phyloP scores from a whole-genome alignment of 164 flowering plant genomes.

The Annona squamosa region DNA sequence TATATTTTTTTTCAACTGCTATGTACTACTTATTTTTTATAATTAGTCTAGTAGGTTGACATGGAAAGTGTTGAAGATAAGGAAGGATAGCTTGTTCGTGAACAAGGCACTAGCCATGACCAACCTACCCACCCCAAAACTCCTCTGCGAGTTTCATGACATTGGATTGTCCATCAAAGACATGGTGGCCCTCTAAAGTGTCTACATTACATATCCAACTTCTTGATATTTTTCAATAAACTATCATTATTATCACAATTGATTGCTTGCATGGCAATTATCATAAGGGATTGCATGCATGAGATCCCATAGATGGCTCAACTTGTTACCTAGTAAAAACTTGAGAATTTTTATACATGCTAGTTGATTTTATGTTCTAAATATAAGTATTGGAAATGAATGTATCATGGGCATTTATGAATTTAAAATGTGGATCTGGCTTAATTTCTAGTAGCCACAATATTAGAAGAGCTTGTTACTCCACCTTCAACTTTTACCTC shows the following conservation, averaged over 20 bases:
- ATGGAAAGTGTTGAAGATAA: slow-evolving; percentile 66
- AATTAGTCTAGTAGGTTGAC: slow-evolving; percentile 72
- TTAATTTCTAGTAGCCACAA: slow-evolving; percentile 59
- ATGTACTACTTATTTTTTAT: neutral
- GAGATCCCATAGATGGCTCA: too few species aligned
- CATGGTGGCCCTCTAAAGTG: slow-evolving; percentile 79
- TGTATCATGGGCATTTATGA: neutral
- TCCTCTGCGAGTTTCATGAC: slow-evolving; percentile 47
- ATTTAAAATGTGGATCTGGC: neutral
- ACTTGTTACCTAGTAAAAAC: too few species aligned
- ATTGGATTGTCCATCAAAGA: slow-evolving; percentile 50
- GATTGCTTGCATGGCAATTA: too few species aligned
- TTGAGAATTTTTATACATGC: too few species aligned
- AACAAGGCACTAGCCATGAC: slow-evolving; percentile 54
- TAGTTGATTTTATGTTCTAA: too few species aligned
- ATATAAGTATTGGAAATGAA: too few species aligned
- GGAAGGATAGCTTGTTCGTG: slow-evolving; percentile 62
- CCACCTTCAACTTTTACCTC: slow-evolving; percentile 46
- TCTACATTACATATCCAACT: neutral
- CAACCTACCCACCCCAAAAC: slow-evolving; percentile 64
- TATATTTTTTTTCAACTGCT: neutral
- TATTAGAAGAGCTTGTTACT: slow-evolving; percentile 70
- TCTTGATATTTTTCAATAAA: neutral
- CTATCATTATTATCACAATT: too few species aligned
- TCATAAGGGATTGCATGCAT: too few species aligned